Percentiles rank a stretch among this genome's conserved stretches.
Evolutionary conservation across 176 grass and related monocot genomes (phyloP).

Genomic region (Triticum urartu): DNA sequence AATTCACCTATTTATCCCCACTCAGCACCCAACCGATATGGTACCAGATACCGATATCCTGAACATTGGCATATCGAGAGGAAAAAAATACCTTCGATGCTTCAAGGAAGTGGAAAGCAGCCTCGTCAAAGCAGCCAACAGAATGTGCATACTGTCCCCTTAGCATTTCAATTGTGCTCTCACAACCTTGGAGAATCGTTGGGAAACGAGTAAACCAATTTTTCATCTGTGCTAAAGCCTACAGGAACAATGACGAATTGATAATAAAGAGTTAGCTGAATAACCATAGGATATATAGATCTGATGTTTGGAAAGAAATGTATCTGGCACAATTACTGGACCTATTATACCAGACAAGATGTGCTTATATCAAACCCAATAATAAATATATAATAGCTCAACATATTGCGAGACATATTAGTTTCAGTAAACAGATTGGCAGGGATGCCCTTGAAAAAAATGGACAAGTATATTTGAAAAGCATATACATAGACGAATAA

Average conservation of each 20-base stretch:
- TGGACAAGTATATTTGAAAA: not conserved
- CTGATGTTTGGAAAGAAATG: not conserved
- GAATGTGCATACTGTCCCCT: constrained; percentile 97
- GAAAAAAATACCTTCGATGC: constrained; percentile 55
- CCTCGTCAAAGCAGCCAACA: constrained; percentile 90
- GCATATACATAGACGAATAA: not conserved
- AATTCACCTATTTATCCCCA: too few species aligned
- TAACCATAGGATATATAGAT: constrained; percentile 2
- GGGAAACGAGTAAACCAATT: constrained; percentile 82
- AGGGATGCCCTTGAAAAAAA: not conserved
- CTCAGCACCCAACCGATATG: too few species aligned
- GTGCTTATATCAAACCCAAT: constrained; percentile 13
- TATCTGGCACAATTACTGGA: not conserved
- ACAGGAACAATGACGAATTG: constrained; percentile 12
- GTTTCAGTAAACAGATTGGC: not conserved
- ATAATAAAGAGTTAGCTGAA: constrained; percentile 12
- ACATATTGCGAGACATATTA: not conserved
- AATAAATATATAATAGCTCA: not conserved
- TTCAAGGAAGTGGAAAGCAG: constrained; percentile 85
- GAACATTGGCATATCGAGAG: not conserved
- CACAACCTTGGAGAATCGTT: constrained; percentile 80
- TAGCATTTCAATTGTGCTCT: constrained; percentile 85
- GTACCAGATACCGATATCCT: too few species aligned
- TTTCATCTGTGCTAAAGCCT: constrained; percentile 89
- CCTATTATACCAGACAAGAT: constrained; percentile 11